A percentile compares a stretch with the other conserved stretches of the same genome.
Evolutionary conservation across 2,329 filamentous ascomycete genomes (phyloP).

Genomic region (Dactylella cylindrospora): DNA sequence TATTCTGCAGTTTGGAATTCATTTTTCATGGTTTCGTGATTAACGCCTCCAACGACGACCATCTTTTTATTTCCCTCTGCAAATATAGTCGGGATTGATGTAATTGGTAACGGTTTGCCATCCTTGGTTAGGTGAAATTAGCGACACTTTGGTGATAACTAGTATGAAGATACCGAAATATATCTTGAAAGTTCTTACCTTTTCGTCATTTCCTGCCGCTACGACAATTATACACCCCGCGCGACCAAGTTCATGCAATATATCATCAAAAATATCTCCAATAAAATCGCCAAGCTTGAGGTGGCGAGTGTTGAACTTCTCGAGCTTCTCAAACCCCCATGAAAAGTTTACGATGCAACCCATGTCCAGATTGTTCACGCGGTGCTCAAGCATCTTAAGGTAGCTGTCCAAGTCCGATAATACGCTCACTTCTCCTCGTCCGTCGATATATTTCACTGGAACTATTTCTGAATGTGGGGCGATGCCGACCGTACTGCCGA

Average conservation of each 20-base stretch:
- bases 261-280: background rate
- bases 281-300: background rate
- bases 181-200: no score
- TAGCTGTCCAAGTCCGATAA: background rate
- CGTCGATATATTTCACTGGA: background rate
- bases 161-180: no score
- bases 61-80: background rate
- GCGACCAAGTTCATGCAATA: background rate
- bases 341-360: slow-evolving; percentile 3
- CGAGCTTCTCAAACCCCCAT: background rate
- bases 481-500: slow-evolving; percentile 2
- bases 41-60: slow-evolving; percentile 3
- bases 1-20: background rate
- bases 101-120: no score
- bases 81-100: background rate
- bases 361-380: background rate
- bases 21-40: background rate
- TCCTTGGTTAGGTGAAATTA: no score
- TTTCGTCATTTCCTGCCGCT: background rate
- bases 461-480: slow-evolving; percentile 12
- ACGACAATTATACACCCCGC: slow-evolving; percentile 7
- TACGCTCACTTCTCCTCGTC: background rate
- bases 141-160: no score
- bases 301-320: background rate
- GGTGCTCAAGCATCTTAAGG: slow-evolving; percentile 1